Base-by-base conservation (phyloP, 257 asterid genomes). In the Agastache rugosa region DNA sequence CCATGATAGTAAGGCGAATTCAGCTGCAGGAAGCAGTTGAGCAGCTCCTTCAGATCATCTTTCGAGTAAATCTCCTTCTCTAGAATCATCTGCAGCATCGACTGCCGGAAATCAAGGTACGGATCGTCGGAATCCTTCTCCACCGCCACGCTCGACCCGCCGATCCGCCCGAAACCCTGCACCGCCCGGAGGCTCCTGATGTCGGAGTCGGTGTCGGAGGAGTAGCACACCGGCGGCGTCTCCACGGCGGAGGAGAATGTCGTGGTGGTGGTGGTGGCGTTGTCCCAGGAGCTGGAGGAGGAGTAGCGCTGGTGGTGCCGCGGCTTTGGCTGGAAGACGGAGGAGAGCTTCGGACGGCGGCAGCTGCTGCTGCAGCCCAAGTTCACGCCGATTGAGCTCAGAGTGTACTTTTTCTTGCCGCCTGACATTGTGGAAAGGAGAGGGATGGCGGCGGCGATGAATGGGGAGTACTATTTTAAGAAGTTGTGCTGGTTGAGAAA, bases 51-150 rank as follows among this genome's bases (percentile, higher is more conserved):
- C 16, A 91, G 82, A 22, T 93, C 98, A 4, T 91, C 88, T 41
- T 88, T 87, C 0, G 93, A 66, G 83, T 89, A 89, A 19, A 93
- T 91, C 82, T 90, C 86, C 20, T 84, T 91, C 76, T 91, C 97
- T 16, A 93, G 84, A 20, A 93, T 91, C 98, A 93, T 93, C 85
- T 93, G 98, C 66, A 93, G 87, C 98, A 93, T 93, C 8, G 98
- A 93, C 65, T 88, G 96, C n/a, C 97, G 92, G 82, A 93, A 93
- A 37, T 93, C 98, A 1, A 87, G 84, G 39, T 93, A 93, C 0
- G 96, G 97, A 71, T 93, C 98, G 71, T 91, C 94, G 63, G 98
- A 88, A 0, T 93, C 96, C n/a, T 91, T 93, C 88, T 89, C 96
- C 67, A 90, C 97, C 25, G 97, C 96, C 47, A 90, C 90, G 72